These are phyloP conservation scores for Dendrocalamus latiflorus DNA, from an alignment of 202 grass and related monocot genomes.

Conservation along the genomic window DNA sequence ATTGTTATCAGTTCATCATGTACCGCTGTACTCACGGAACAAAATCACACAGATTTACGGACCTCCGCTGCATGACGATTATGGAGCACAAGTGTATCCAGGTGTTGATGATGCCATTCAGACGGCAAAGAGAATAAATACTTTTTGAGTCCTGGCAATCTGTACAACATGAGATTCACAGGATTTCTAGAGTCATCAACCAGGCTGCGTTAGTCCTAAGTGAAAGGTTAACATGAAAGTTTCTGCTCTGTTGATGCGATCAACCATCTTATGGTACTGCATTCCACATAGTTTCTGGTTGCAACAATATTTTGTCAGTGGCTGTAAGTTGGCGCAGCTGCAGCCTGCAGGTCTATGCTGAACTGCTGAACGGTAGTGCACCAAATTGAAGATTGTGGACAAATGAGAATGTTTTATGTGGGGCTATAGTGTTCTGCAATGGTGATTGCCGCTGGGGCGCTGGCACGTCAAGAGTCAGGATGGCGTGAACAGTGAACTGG, in stretches of 20 bases:
- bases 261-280: not conserved
- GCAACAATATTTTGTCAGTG: not conserved
- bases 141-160: constrained; percentile 43
- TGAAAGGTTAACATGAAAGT: constrained; percentile 54
- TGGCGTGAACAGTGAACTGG: not conserved
- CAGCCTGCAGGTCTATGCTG: not conserved
- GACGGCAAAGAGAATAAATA: constrained; percentile 41
- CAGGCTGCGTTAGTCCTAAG: constrained; percentile 57
- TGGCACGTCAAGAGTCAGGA: not conserved
- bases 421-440: not conserved
- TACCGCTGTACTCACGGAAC: not conserved
- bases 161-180: constrained; percentile 75
- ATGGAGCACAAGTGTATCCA: constrained; percentile 73
- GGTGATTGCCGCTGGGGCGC: no score
- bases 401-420: not conserved
- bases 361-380: not conserved
- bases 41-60: constrained; percentile 54
- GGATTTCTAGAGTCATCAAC: constrained; percentile 56
- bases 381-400: not conserved
- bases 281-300: not conserved
- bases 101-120: constrained; percentile 64
- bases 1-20: not conserved
- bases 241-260: not conserved
- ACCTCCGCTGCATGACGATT: constrained; percentile 66
- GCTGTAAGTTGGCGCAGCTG: not conserved